Base-by-base conservation (phyloP, 2,329 filamentous ascomycete genomes). In the Xenoacremonium recifei region DNA sequence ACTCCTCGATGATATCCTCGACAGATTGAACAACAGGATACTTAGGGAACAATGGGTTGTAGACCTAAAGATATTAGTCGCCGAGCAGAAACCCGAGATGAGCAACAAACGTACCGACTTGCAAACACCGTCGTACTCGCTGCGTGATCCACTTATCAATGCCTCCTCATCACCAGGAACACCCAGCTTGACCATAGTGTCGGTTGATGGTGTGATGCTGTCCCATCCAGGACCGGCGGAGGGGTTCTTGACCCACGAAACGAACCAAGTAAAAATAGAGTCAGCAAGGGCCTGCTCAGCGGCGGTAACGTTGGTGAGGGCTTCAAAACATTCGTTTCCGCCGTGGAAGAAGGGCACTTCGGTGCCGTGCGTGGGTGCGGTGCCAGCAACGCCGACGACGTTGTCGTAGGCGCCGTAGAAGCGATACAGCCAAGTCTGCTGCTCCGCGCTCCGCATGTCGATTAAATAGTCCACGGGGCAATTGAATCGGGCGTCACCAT, bases 311-410 rank as follows among this genome's bases (percentile, higher is more conserved):
- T 49, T 53, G 2, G 41, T 31, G 1, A 65, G 49, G 0, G 50
- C 45, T 11, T 54, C 50, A 40, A 72, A 72, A 45, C 64, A 69
- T 45, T 70, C 67, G 21, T 71, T 71, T 6, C 69, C 69, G 13
- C 69, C 69, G 27, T 70, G 61, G 56, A 71, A 72, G 55, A 70
- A 72, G n/a, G 69, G 65, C 0, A 72, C 66, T 44, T 72, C 54
- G 4, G 54, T 57, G 1, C 54, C 54, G 38, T 57, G 54, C 3
- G 54, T 57, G 3, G 54, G 54, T 2, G 54, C 54, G 6, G 54
- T 57, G 32, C 42, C 45, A 7, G 54, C 38, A 6, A 37, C 35
- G 4, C 64, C 65, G 7, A 66, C 62, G 2, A 68, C 64, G 37
- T 69, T 70, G 42, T 67, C 56, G 36, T 71, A 71, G 10, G 60